Base-by-base conservation (phyloP, 768 basidiomycete genomes). In the Pisolithus microcarpus region DNA sequence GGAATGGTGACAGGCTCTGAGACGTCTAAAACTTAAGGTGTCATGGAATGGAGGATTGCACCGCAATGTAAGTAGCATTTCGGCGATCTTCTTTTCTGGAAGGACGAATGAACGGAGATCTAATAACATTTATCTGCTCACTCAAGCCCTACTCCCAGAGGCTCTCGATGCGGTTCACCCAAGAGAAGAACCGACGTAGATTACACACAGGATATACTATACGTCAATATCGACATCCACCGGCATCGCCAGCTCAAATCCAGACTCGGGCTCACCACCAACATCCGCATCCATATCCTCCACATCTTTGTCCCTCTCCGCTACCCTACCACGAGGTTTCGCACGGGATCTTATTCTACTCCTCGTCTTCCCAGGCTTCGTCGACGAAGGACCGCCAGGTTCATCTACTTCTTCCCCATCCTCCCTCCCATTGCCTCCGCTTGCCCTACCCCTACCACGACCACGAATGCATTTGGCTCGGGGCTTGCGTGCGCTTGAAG, bases 131-230 rank as follows among this genome's bases (percentile, higher is more conserved):
- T 24, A 24, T 24, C 23, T 24, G 23, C 5, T 24, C 23, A 24
- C 23, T 26, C 26, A 26, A 26, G 7, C 26, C 26, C 26, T 26
- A 24, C 26, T 26, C 4, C 21, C 26, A 26, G 5, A 7, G 5
- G 26, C 3, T 26, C 5, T 26, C 26, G 26, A 10, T 30, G 30
- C 2, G 3, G 8, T 30, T 30, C 30, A 30, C 10, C 30, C 26
- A 26, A 30, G 10, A 30, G 30, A 8, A 10, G 2, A 30, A 30
- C 6, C 2, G 8, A 10, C 5, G 30, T 1, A 30, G 30, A 30
- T 10, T 34, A 77, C 0, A 70, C 70, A 1, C 63, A 72, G 10
- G 80, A 77, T 52, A 75, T 84, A 64, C 38, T 52, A 75, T 84
- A 60, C 56, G 24, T 71, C 70, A 26, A 72, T 56, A 23, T 72